Evolutionary conservation across 352 stramenopile species (phyloP), one percentile per base, ranked within the genome.

Genomic region (Globisporangium rhizosaccharum): DNA sequence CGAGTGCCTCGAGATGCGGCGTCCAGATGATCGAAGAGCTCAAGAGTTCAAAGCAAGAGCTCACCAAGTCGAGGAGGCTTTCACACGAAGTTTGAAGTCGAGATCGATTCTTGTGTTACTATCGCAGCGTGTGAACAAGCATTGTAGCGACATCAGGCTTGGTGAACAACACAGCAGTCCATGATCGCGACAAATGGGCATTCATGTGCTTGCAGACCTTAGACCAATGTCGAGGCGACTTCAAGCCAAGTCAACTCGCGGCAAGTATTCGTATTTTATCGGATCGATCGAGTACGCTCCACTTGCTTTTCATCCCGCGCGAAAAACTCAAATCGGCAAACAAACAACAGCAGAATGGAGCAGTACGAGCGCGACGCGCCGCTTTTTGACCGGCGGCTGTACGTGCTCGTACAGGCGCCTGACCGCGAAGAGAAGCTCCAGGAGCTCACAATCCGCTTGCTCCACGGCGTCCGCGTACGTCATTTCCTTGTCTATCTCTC

Each of bases 331-430:
- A 54, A 44, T 44, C 20, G 33, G 7, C n/a, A 59, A 44, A 33
- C 4, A 1, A 41, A 33, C 4, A 1, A 41, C 5, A 39, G 7
- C 37, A 58, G 33, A 37, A 94, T 94, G 85, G 85, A 94, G 61
- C 73, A 90, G 58, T 93, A 75, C 56, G 73, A 92, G 60, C 79
- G 85, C 53, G 82, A 92, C 33, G 65, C 59, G 54, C 85, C 85
- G 69, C 85, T 94, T 46, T 94, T 94, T 54, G 85, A 94, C 63
- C 77, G 77, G 52, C 84, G 83, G 25, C 82, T 94, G 61, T 75
- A 88, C 67, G 79, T 94, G 61, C 76, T 94, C 33, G 80, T 94
- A 60, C 85, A 94, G 77, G 82, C 77, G 44, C 68, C 78, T 9
- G 83, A 92, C 54, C 79, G 82, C 42, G 85, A 94, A 48, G 85